Base-by-base conservation (phyloP, 441 rosid species). In the Brassica balearica region DNA sequence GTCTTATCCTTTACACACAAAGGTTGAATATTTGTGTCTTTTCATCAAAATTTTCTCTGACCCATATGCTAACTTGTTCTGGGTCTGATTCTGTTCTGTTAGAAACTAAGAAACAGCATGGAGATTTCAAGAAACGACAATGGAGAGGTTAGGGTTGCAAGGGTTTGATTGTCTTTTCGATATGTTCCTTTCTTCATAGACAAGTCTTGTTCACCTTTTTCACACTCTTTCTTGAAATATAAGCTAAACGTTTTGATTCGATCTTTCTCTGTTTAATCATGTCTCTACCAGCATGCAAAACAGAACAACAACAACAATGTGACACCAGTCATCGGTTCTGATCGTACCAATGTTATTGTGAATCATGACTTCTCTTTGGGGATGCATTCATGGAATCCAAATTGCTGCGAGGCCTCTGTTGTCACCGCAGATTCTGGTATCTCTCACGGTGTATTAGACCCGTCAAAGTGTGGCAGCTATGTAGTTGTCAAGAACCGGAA, bases 331-430 rank as follows among this genome's bases (percentile, higher is more conserved):
- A 19, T 55, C 7, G 38, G 8, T 69, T 79, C 67, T 23, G 60
- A 55, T 56, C 17, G 0, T 8, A 48, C 80, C 38, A 95, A 91
- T 76, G 82, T 95, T 71, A 68, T 93, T 70, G 72, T 78, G 55
- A 95, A 95, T 77, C 85, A 87, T 69, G 93, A 93, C 51, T 95
- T 95, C 82, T 89, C 97, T 25, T 77, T 46, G 55, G 99, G 95
- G 58, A 77, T 89, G 81, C 74, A 84, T 3, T 85, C 85, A 12
- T 95, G 99, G 99, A 87, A 88, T 74, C 83, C 92, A 55, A 91
- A 90, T 80, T 84, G 87, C 48, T 93, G 99, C 65, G 82, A 86
- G 29, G 90, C 91, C 61, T 87, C 73, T 77, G 87, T 91, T 65
- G 87, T 75, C 76, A 80, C 92, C 2, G 73, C 85, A 4, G 90